These are phyloP conservation scores for Miscanthus sacchariflorus DNA, from an alignment of 202 grass and related monocot genomes.

Conservation along the genomic window DNA sequence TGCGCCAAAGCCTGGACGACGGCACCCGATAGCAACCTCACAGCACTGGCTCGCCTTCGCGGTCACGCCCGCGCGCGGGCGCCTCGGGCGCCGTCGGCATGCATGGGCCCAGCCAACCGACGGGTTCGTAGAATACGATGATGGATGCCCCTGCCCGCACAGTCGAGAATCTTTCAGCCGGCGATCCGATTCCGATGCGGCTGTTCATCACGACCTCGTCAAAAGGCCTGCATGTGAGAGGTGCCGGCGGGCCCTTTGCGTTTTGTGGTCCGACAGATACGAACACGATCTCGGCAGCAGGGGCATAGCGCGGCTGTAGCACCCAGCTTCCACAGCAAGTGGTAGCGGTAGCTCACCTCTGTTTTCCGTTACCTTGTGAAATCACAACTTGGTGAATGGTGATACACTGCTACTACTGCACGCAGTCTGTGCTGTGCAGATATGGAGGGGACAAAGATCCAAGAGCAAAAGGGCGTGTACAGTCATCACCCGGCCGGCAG, in stretches of 20 bases:
- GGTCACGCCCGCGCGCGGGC: neutral
- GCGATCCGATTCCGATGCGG: neutral
- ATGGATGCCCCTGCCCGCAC: neutral
- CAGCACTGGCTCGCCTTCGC: neutral
- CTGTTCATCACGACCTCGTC: neutral
- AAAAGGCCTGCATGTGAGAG: neutral
- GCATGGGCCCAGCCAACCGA: neutral
- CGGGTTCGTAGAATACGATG: neutral
- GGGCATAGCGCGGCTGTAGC: neutral
- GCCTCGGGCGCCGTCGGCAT: neutral
- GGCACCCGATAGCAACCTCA: neutral
- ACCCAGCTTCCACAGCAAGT: neutral
- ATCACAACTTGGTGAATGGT: neutral
- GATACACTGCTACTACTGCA: neutral
- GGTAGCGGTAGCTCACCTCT: neutral
- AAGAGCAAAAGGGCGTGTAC: neutral
- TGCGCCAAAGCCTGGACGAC: slow-evolving; percentile 1
- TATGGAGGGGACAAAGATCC: neutral
- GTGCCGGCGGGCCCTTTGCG: neutral
- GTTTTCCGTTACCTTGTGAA: neutral
- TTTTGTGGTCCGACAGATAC: slow-evolving; percentile 6
- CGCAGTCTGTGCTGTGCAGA: neutral
- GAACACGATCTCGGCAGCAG: neutral
- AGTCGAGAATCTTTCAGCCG: neutral
- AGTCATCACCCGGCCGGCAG: neutral